phyloP scores from a whole-genome alignment of 2,329 filamentous ascomycete species.

The Penicillium sp. region DNA sequence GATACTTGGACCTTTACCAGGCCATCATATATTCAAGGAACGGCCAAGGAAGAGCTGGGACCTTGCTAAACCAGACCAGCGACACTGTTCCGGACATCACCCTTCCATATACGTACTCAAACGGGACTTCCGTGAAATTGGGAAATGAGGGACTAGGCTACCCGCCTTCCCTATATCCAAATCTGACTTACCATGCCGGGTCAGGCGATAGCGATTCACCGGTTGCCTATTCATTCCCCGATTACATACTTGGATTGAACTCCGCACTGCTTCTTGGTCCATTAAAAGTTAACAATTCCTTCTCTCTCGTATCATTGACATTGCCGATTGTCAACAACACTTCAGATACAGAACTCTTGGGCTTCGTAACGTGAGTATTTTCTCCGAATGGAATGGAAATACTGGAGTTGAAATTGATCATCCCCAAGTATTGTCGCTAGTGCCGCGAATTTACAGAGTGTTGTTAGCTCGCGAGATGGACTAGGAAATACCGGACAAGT shows the following conservation, averaged over 20 bases:
- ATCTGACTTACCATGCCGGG: slow-evolving; percentile 62
- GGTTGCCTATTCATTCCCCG: slow-evolving; percentile 39
- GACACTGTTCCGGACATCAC: slow-evolving; percentile 43
- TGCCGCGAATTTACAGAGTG: slow-evolving; percentile 29
- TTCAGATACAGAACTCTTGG: slow-evolving; percentile 63
- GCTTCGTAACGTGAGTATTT: slow-evolving; percentile 76
- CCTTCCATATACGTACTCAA: slow-evolving; percentile 60
- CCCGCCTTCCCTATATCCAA: slow-evolving; percentile 71
- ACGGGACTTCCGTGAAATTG: slow-evolving; percentile 60
- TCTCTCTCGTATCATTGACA: slow-evolving; percentile 76
- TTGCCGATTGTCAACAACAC: slow-evolving; percentile 71
- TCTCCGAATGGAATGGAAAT: slow-evolving; percentile 56
- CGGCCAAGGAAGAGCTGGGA: slow-evolving; percentile 54
- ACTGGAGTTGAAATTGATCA: neutral
- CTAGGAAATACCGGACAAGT: slow-evolving; percentile 68
- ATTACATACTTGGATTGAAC: slow-evolving; percentile 43
- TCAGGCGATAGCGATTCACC: slow-evolving; percentile 28
- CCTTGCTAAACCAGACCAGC: slow-evolving; percentile 64
- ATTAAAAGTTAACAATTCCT: slow-evolving; percentile 66
- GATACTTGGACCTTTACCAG: slow-evolving; percentile 61
- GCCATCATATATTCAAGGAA: slow-evolving; percentile 71
- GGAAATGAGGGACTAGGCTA: slow-evolving; percentile 66
- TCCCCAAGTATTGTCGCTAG: slow-evolving; percentile 53
- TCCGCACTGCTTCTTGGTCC: slow-evolving; percentile 73
- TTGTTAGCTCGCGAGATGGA: slow-evolving; percentile 44